phyloP scores from a whole-genome alignment of 805 yeast genomes.

The Helenozyma rhizophorensis region DNA sequence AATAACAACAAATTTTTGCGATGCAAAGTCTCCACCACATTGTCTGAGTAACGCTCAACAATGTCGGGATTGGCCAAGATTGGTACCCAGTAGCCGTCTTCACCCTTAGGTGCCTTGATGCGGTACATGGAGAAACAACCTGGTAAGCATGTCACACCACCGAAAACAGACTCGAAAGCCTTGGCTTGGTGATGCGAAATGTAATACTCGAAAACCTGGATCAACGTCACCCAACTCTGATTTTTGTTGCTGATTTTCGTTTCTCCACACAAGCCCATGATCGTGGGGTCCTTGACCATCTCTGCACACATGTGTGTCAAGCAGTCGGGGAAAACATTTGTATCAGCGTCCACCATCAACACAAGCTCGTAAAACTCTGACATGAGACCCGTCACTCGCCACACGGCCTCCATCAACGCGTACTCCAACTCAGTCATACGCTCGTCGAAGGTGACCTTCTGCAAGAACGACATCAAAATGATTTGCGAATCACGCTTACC shows the following conservation, averaged over 20 bases:
- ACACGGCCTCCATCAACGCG: constrained; percentile 67
- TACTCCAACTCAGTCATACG: constrained; percentile 90
- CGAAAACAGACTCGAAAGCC: constrained; percentile 92
- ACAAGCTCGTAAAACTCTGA: constrained; percentile 77
- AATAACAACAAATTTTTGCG: constrained; percentile 76
- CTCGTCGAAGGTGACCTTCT: constrained; percentile 83
- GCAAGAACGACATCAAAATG: constrained; percentile 84
- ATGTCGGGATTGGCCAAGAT: constrained; percentile 89
- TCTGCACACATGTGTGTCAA: constrained; percentile 87
- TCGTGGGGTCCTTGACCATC: constrained; percentile 77
- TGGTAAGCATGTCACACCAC: constrained; percentile 92
- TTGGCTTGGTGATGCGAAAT: constrained; percentile 93
- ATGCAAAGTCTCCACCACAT: constrained; percentile 78
- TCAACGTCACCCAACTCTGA: constrained; percentile 85
- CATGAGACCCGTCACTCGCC: constrained; percentile 83
- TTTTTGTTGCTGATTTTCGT: constrained; percentile 83
- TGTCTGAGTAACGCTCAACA: constrained; percentile 86
- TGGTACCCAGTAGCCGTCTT: constrained; percentile 79
- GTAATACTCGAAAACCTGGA: constrained; percentile 90
- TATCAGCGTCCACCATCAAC: constrained; percentile 94
- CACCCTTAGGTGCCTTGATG: constrained; percentile 82
- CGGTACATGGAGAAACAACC: constrained; percentile 94
- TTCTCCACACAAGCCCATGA: constrained; percentile 95
- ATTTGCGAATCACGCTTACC: constrained; percentile 96
- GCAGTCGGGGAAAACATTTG: constrained; percentile 82